Percentiles rank a stretch among this genome's conserved stretches.
Conservation (phyloP, 2,329 filamentous ascomycete genomes). For the Eutypa lata region DNA sequence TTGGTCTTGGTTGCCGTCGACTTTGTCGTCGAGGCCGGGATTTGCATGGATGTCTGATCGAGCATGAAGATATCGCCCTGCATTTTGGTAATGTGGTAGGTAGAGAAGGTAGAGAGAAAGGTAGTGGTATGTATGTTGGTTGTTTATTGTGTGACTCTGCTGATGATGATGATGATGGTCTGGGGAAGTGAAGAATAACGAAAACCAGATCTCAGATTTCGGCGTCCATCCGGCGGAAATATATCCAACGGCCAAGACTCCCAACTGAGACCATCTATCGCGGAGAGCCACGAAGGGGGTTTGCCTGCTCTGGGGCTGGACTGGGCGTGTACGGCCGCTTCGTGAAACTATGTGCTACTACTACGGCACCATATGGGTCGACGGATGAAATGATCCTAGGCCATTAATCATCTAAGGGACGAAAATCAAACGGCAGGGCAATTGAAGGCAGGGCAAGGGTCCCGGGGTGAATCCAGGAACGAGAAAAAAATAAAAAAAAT, state of each 20-base stretch:
- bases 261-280: neutral
- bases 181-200: neutral
- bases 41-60: neutral
- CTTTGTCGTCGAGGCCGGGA: neutral
- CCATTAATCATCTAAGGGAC: neutral
- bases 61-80: constrained; percentile 1
- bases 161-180: neutral
- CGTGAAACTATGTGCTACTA: neutral
- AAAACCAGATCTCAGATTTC: neutral
- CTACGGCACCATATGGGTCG: neutral
- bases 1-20: neutral
- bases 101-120: neutral
- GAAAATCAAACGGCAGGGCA: neutral
- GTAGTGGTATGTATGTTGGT: neutral
- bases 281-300: neutral
- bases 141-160: neutral
- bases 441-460: neutral
- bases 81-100: neutral
- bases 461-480: neutral
- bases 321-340: neutral
- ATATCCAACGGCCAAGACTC: neutral
- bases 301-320: no score
- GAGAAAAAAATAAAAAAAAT: neutral
- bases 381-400: neutral
- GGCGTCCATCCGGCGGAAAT: neutral